Percentiles rank a stretch among this genome's conserved stretches.
phyloP scores from a whole-genome alignment of 495 filamentous ascomycete species.

The Glarea lozoyensis region DNA sequence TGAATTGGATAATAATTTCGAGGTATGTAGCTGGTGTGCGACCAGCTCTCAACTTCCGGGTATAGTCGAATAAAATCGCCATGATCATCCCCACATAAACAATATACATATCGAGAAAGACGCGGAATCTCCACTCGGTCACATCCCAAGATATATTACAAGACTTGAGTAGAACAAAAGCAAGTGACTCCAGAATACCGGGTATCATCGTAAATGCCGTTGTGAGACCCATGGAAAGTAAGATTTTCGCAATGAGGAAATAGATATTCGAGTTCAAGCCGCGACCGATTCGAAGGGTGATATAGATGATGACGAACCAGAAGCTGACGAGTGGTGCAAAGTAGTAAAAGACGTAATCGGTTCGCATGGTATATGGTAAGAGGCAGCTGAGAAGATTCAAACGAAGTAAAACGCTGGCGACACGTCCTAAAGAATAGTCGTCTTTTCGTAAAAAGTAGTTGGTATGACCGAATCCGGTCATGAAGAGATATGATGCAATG shows the following conservation, averaged over 20 bases:
- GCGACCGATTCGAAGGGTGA: conserved; percentile 33
- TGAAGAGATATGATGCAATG: conserved; percentile 52
- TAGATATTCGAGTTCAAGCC: conserved; percentile 29
- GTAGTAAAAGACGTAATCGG: conserved; percentile 50
- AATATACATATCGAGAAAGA: conserved; percentile 40
- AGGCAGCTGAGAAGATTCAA: conserved; percentile 44
- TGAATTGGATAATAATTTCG: conserved; percentile 3
- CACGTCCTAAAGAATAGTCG: conserved; percentile 45
- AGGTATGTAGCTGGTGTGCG: conserved; percentile 7
- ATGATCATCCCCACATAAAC: conserved; percentile 43
- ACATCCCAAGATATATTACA: conserved; percentile 36
- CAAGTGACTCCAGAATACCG: conserved; percentile 35
- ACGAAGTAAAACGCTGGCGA: conserved; percentile 40
- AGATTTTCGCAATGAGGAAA: conserved; percentile 40
- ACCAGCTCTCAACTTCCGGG: conserved; percentile 16
- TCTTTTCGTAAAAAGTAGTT: conserved; percentile 41
- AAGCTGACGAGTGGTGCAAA: conserved; percentile 50
- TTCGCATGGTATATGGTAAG: conserved; percentile 49
- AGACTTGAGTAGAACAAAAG: conserved; percentile 24
- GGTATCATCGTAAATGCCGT: conserved; percentile 32
- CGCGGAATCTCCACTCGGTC: conserved; percentile 34
- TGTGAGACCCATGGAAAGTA: conserved; percentile 33
- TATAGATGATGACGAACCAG: conserved; percentile 50
- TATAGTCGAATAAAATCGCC: conserved; percentile 27
- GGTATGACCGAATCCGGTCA: conserved; percentile 53